phyloP scores from a whole-genome alignment of 129 eudicot genomes.

The Tagetes patula region DNA sequence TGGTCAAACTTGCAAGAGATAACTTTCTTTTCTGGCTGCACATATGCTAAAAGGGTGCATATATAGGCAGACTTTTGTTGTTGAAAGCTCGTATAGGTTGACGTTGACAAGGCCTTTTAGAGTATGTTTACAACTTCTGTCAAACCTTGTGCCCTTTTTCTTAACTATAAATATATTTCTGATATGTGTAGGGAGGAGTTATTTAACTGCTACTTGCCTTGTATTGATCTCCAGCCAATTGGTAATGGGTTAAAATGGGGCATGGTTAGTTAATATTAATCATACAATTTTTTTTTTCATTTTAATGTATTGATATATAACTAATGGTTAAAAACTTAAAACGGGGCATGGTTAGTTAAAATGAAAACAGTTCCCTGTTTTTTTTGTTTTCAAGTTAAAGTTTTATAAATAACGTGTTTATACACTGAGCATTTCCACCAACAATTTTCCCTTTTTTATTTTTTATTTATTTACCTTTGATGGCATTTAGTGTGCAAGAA shows the following conservation, averaged over 20 bases:
- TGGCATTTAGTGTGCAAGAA: no score
- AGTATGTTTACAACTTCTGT: neutral
- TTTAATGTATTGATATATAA: no score
- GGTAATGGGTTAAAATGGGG: neutral
- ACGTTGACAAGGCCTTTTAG: constrained; percentile 15
- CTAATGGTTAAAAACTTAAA: no score
- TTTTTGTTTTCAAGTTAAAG: no score
- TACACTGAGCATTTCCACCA: no score
- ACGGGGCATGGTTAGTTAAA: no score
- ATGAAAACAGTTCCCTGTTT: no score
- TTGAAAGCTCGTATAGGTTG: constrained; percentile 19
- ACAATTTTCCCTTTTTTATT: no score
- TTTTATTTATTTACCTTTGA: no score
- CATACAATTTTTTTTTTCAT: no score
- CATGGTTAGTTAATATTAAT: neutral
- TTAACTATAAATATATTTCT: neutral
- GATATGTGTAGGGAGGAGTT: neutral
- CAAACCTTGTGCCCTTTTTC: neutral
- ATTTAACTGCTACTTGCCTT: neutral
- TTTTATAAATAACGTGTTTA: no score
- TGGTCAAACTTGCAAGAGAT: constrained; percentile 11
- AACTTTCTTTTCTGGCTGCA: constrained; percentile 20
- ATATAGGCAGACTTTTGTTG: constrained; percentile 6
- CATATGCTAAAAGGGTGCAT: constrained; percentile 19
- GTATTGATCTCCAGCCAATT: constrained; percentile 3